Percentiles rank a stretch among this genome's conserved stretches.
Conservation (phyloP, 148 eudicot genomes). For the Amaranthus palmeri region DNA sequence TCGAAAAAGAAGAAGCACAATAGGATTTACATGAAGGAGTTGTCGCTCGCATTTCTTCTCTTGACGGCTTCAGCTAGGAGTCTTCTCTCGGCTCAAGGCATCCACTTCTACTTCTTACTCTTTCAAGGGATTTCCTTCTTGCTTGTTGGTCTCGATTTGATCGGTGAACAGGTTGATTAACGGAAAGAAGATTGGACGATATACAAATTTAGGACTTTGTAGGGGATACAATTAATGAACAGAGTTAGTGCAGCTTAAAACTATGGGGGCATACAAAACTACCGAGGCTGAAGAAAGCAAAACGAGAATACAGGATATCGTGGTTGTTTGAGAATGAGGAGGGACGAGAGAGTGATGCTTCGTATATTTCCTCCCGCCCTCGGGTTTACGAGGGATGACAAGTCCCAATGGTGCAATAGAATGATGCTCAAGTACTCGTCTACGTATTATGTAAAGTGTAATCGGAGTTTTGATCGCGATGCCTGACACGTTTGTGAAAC, state of each 20-base stretch:
- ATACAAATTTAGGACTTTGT: constrained; percentile 16
- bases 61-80: constrained; percentile 86
- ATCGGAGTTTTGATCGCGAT: background rate
- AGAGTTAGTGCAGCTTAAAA: constrained; percentile 17
- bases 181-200: background rate
- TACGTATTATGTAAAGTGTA: constrained; percentile 7
- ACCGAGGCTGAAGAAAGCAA: background rate
- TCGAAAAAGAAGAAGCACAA: constrained; percentile 69
- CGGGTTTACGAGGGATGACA: constrained; percentile 11
- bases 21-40: constrained; percentile 77
- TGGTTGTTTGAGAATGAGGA: constrained; percentile 6
- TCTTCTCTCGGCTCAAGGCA: constrained; percentile 90
- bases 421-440: background rate
- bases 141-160: constrained; percentile 87
- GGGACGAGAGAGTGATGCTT: constrained; percentile 17
- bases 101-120: constrained; percentile 95
- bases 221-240: constrained; percentile 27
- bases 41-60: constrained; percentile 72
- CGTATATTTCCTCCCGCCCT: constrained; percentile 24
- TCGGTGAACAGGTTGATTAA: constrained; percentile 84
- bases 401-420: constrained; percentile 3
- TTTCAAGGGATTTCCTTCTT: constrained; percentile 91
- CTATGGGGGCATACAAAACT: constrained; percentile 7
- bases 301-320: background rate
- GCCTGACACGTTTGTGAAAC: background rate